Conservation (phyloP, 1,284 basidiomycete species). For the Moesziomyces antarcticus region DNA sequence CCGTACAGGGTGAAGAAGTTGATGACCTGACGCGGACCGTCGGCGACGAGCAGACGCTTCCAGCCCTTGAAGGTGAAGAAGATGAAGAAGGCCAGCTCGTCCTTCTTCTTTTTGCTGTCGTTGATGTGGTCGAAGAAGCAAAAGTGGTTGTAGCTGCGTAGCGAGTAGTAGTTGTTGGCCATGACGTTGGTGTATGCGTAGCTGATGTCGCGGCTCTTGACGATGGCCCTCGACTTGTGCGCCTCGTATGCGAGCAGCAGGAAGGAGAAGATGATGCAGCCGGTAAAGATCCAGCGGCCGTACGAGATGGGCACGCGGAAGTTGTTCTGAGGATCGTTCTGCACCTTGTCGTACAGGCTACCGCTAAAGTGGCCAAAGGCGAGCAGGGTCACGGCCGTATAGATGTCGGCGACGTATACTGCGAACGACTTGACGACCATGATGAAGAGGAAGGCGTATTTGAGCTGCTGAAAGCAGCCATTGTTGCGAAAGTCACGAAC, state of each 20-base stretch:
- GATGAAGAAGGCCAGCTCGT: slow-evolving; percentile 98
- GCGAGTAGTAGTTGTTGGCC: slow-evolving; percentile 78
- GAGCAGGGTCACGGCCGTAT: slow-evolving; percentile 95
- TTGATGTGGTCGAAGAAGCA: slow-evolving; percentile 98
- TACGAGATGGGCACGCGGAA: slow-evolving; percentile 87
- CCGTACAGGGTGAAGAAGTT: slow-evolving; percentile 93
- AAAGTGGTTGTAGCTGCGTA: slow-evolving; percentile 94
- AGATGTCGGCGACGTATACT: slow-evolving; percentile 97
- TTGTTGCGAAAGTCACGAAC: slow-evolving; percentile 89
- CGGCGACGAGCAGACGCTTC: slow-evolving; percentile 92
- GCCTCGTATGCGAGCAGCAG: slow-evolving; percentile 90
- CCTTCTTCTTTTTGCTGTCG: slow-evolving; percentile 92
- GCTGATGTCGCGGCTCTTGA: slow-evolving; percentile 92
- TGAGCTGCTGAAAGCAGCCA: slow-evolving; percentile 84
- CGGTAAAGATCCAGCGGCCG: slow-evolving; percentile 95
- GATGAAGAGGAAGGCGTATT: slow-evolving; percentile 90
- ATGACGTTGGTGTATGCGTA: slow-evolving; percentile 78
- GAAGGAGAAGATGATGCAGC: slow-evolving; percentile 97
- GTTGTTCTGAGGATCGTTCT: slow-evolving; percentile 74
- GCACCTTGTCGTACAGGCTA: slow-evolving; percentile 78
- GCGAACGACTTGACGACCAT: slow-evolving; percentile 92
- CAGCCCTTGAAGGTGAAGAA: slow-evolving; percentile 99
- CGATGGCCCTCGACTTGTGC: slow-evolving; percentile 90
- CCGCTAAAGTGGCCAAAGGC: slow-evolving; percentile 90
- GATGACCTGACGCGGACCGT: slow-evolving; percentile 97